Evolutionary conservation across 2,329 filamentous ascomycete species (phyloP).

Genomic region (Pseudogymnoascus sp.): DNA sequence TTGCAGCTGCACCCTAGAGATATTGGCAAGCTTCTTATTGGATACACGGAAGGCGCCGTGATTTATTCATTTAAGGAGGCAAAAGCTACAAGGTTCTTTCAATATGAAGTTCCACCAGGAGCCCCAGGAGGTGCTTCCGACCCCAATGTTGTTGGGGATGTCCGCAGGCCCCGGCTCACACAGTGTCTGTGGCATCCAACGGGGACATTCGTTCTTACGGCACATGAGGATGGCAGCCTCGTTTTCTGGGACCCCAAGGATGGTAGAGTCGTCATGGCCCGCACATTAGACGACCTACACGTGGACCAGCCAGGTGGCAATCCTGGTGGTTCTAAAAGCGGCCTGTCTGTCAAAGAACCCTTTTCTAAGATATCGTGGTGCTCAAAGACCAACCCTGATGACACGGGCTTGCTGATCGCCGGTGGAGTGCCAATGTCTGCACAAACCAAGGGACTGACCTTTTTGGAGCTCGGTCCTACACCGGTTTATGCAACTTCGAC

Average conservation of each 20-base stretch:
- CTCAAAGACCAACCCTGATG: constrained; percentile 86
- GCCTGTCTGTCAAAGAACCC: constrained; percentile 60
- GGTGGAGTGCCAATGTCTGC: constrained; percentile 67
- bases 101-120: constrained; percentile 73
- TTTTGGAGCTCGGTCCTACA: constrained; percentile 81
- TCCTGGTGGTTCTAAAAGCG: constrained; percentile 38
- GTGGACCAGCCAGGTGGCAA: constrained; percentile 58
- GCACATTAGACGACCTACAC: constrained; percentile 68
- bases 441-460: constrained; percentile 69
- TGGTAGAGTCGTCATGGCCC: constrained; percentile 72
- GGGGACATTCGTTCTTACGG: constrained; percentile 35
- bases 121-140: constrained; percentile 69
- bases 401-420: constrained; percentile 80
- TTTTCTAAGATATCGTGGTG: constrained; percentile 83
- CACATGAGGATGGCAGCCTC: constrained; percentile 63
- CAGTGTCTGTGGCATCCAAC: constrained; percentile 93
- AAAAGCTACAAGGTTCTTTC: constrained; percentile 66
- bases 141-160: constrained; percentile 50
- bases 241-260: constrained; percentile 95
- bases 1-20: constrained; percentile 85
- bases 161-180: constrained; percentile 66
- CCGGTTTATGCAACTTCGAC: constrained; percentile 87
- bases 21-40: constrained; percentile 83
- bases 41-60: constrained; percentile 81
- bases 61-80: constrained; percentile 95